Base-by-base conservation (phyloP, 1,139 yeast species). In the Blastobotrys arbuscula region DNA sequence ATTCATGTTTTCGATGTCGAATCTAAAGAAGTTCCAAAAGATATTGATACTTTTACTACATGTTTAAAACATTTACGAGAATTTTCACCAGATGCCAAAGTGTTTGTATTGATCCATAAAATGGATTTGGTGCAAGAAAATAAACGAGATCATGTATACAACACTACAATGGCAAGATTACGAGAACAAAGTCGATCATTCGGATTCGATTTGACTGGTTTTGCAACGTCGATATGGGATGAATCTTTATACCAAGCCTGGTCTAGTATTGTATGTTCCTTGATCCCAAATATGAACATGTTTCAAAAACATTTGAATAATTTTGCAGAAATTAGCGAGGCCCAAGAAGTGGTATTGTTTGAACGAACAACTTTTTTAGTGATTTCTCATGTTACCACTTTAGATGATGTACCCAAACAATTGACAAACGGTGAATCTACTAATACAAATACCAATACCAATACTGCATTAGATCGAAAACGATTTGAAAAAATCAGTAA, bases 1-100 rank as follows among this genome's bases (percentile, higher is more conserved):
- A 92, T 94, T 55, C 96, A 90, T 68, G 98, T 92, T 23, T 92
- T 92, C 65, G 99, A 92, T 58, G 97, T 92, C 39, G 97, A 90
- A 63, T 82, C 92, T 46, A 87, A 87, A 64, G 92, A 88, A 62
- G 92, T 90, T 35, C 82, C 86, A 52, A 90, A 89, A 65, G 99
- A 92, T 65, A 87, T 90, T 57, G 97, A 88, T 57, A 89, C 92
- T 20, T 94, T 92, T 64, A 81, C 84, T 52, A 81, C 89, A 62
- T 87, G 95, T 18, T 73, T 92, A 53, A 83, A 84, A 42, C 89
- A 89, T 59, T 70, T 94, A 57, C 82, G 82, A 62, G 86, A 87
- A 64, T 87, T 81, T 64, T 83, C 95, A 46, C 97, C 98, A 1
- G 82, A 82, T 49, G 96, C 96, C 42, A 88, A 87, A 63, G 88